These are phyloP conservation scores for Talaromyces sp. DNA, from an alignment of 2,329 filamentous ascomycete species.

Conservation along the genomic window DNA sequence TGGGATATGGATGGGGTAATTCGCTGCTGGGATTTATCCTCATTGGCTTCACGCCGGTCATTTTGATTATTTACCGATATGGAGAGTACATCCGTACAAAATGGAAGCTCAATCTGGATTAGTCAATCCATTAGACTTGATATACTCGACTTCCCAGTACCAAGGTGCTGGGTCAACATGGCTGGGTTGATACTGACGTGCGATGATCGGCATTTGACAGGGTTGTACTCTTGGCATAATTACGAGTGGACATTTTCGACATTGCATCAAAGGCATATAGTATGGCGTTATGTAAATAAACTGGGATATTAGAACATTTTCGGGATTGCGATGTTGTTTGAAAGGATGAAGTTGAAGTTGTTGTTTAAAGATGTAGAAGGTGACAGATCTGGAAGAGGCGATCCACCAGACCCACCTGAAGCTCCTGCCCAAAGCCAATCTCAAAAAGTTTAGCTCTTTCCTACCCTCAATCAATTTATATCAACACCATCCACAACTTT, in stretches of 20 bases:
- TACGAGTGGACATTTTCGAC: background rate
- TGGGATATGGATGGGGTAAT: slow-evolving; percentile 48
- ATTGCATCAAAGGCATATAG: background rate
- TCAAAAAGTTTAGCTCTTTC: slow-evolving; percentile 6
- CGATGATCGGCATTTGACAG: background rate
- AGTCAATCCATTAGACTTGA: background rate
- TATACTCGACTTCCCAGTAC: background rate
- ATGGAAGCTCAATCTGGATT: slow-evolving; percentile 16
- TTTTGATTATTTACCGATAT: slow-evolving; percentile 29
- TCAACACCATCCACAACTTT: background rate
- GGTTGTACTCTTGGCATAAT: background rate
- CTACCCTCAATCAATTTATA: background rate
- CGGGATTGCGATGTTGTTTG: background rate
- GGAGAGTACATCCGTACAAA: slow-evolving; percentile 26
- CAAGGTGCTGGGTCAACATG: background rate
- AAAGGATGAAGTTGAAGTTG: background rate
- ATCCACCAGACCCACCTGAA: slow-evolving; percentile 5
- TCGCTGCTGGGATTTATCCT: slow-evolving; percentile 53
- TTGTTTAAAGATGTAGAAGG: background rate
- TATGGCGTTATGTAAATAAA: background rate
- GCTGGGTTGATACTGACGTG: background rate
- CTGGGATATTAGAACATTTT: background rate
- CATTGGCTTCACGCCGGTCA: slow-evolving; percentile 43
- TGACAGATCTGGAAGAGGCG: background rate
- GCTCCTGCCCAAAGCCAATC: background rate